phyloP scores from a whole-genome alignment of 2,329 filamentous ascomycete genomes.

The Penicillium sp. region DNA sequence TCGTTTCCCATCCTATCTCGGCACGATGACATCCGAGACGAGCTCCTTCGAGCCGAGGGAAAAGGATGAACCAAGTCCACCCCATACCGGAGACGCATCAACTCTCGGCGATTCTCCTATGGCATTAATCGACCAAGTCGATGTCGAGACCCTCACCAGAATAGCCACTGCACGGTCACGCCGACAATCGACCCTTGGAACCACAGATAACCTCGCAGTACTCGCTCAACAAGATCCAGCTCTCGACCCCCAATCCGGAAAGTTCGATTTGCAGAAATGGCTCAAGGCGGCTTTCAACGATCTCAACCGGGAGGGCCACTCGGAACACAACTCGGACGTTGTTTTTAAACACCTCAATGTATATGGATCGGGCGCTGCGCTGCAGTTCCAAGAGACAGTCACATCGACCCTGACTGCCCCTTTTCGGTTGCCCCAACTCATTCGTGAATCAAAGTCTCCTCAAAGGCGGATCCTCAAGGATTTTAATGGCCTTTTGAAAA shows the following conservation, averaged over 20 bases:
- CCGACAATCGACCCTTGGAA: constrained; percentile 10
- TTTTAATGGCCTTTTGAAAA: constrained; percentile 58
- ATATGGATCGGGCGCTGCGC: constrained; percentile 27
- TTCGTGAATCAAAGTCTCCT: constrained; percentile 15
- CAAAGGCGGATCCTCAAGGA: constrained; percentile 52
- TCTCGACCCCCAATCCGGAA: constrained; percentile 16
- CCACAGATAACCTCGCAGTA: constrained; percentile 10
- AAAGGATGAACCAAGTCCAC: background rate
- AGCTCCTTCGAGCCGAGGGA: constrained; percentile 1
- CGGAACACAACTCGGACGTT: constrained; percentile 17
- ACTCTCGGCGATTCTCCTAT: constrained; percentile 5
- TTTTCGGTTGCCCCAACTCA: constrained; percentile 16
- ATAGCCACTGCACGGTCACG: constrained; percentile 22
- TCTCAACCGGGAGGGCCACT: constrained; percentile 6
- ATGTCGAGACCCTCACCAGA: constrained; percentile 20
- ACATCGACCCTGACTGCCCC: constrained; percentile 17
- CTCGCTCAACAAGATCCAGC: constrained; percentile 17
- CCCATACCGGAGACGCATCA: background rate
- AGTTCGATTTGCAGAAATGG: constrained; percentile 22
- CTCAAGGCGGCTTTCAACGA: constrained; percentile 16
- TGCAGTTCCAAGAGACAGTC: constrained; percentile 26
- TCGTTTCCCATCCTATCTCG: background rate
- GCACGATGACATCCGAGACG: background rate
- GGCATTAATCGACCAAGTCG: constrained; percentile 12
- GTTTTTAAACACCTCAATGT: constrained; percentile 24